A percentile compares a stretch with the other conserved stretches of the same genome.
These are phyloP conservation scores for Candida rishiriensis DNA, from an alignment of 805 yeast species.

Conservation along the genomic window DNA sequence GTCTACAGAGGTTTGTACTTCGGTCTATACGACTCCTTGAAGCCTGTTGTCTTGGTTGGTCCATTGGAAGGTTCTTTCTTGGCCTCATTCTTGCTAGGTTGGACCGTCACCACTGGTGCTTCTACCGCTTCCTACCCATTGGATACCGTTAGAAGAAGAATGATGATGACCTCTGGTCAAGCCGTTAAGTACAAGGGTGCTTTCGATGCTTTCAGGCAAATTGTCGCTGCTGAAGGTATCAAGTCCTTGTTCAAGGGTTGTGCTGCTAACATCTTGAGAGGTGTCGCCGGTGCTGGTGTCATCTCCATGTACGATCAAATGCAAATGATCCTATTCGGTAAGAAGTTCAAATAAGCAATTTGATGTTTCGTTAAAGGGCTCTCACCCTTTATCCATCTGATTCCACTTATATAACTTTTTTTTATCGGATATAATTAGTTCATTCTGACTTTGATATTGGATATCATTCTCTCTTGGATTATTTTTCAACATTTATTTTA, in stretches of 20 bases:
- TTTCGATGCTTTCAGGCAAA: conserved; percentile 84
- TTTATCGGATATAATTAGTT: background rate
- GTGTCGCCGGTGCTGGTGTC: conserved; percentile 99
- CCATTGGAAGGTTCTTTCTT: conserved; percentile 90
- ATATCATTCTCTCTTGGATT: background rate
- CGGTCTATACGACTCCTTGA: conserved; percentile 95
- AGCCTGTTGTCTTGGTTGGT: conserved; percentile 93
- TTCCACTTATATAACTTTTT: background rate
- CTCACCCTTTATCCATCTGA: no score
- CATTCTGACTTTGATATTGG: background rate
- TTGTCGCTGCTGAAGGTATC: conserved; percentile 95
- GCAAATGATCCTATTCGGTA: conserved; percentile 92
- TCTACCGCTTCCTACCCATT: conserved; percentile 98
- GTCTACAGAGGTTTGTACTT: conserved; percentile 99
- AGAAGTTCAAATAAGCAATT: conserved; percentile 70
- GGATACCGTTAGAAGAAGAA: conserved; percentile 99
- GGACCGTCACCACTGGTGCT: conserved; percentile 98
- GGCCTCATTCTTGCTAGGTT: conserved; percentile 94
- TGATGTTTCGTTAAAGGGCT: conserved; percentile 3
- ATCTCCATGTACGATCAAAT: conserved; percentile 96
- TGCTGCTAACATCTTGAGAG: conserved; percentile 99
- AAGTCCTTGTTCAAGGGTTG: conserved; percentile 95
- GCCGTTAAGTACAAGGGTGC: conserved; percentile 96
- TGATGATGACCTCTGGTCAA: conserved; percentile 99
- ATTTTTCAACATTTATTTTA: background rate